phyloP scores from a whole-genome alignment of 306 rosid genomes.

The Citrullus colocynthis region DNA sequence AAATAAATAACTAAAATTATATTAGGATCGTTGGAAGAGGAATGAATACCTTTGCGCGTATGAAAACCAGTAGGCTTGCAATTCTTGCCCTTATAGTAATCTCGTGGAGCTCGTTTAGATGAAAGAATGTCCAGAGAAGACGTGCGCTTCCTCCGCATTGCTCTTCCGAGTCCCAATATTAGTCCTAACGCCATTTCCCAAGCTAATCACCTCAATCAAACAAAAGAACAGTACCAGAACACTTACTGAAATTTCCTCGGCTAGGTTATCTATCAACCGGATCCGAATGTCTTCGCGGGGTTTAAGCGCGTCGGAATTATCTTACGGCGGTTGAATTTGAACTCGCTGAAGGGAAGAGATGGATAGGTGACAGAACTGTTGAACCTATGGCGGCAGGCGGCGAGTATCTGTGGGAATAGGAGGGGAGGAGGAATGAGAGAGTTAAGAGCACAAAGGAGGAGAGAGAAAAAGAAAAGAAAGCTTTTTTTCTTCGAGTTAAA shows the following conservation, averaged over 20 bases:
- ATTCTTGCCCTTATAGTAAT: slow-evolving; percentile 74
- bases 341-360: too few species aligned
- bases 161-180: slow-evolving; percentile 25
- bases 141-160: slow-evolving; percentile 27
- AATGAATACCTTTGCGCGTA: slow-evolving; percentile 58
- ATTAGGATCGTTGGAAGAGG: not conserved
- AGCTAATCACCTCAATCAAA: not conserved
- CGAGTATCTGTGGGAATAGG: too few species aligned
- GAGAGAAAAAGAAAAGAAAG: too few species aligned
- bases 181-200: slow-evolving; percentile 26
- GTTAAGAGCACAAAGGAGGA: too few species aligned
- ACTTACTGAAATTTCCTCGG: not conserved
- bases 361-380: too few species aligned
- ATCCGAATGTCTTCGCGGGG: not conserved
- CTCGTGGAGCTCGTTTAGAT: slow-evolving; percentile 68
- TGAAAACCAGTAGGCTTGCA: slow-evolving; percentile 90
- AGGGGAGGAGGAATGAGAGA: too few species aligned
- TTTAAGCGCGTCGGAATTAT: not conserved
- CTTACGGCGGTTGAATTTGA: too few species aligned
- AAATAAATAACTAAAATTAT: not conserved
- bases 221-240: not conserved
- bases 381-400: too few species aligned
- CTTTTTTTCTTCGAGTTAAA: too few species aligned
- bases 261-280: not conserved
- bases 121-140: slow-evolving; percentile 52